phyloP scores from a whole-genome alignment of 2,329 filamentous ascomycete species.

The Fusarium newnesense region DNA sequence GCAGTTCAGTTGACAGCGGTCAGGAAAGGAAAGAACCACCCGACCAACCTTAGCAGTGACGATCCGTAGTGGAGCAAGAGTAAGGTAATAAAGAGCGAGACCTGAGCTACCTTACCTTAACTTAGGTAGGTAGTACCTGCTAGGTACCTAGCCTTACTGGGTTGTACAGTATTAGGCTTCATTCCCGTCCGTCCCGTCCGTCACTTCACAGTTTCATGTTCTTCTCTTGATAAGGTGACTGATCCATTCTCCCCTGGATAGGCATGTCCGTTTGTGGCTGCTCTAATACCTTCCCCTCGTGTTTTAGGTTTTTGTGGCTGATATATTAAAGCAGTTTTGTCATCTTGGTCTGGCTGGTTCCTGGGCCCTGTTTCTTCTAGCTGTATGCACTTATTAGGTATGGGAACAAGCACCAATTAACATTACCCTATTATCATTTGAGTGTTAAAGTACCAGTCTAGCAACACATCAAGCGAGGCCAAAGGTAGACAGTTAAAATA shows the following conservation, averaged over 20 bases:
- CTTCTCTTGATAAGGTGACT: not conserved
- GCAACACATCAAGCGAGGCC: not conserved
- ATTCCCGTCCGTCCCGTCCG: not conserved
- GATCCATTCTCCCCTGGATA: not conserved
- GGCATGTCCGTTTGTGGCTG: conserved; percentile 3
- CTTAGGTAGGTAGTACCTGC: too few species aligned
- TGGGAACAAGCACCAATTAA: not conserved
- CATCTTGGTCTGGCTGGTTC: not conserved
- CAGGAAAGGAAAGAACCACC: not conserved
- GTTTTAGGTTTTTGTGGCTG: conserved; percentile 14
- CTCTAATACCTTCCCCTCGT: not conserved
- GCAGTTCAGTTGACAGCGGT: conserved; percentile 7
- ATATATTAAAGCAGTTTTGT: not conserved
- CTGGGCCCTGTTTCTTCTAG: not conserved
- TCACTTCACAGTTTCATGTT: not conserved
- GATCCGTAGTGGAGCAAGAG: conserved; percentile 11
- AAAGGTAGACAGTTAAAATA: not conserved
- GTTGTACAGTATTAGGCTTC: not conserved
- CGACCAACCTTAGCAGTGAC: not conserved
- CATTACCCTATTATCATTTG: not conserved
- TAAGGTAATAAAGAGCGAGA: not conserved
- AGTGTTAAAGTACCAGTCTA: not conserved
- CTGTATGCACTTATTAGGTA: not conserved
- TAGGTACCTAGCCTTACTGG: too few species aligned
- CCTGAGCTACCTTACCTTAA: not conserved